Evolutionary conservation across 2,329 filamentous ascomycete species (phyloP), one percentile per base, ranked within the genome.

Genomic region (Fusarium sublunatum): DNA sequence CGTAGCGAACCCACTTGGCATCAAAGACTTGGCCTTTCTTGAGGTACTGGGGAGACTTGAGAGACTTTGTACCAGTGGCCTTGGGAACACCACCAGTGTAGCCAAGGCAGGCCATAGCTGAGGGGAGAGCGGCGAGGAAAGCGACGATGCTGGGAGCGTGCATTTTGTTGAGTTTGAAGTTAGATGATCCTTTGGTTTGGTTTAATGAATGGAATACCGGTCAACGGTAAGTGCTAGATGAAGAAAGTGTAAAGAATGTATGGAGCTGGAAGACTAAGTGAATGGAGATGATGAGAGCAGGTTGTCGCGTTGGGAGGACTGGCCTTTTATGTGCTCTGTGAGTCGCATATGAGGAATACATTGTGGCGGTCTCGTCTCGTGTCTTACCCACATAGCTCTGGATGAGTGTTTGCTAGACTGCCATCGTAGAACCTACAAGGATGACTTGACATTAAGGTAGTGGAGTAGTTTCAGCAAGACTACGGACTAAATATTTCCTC

Each of bases 1-100:
- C 78, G 53, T 77, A 80, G 52, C 72, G 72, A 31, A 70, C 72
- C 73, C 72, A 76, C 2, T 67, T 68, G 41, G 71, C 74, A 15
- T 76, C 74, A 29, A 71, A 71, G 6, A 69, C 65, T 36, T 73
- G 58, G 4, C 73, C 70, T 2, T 64, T 55, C 13, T 58, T 56
- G 35, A 75, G 65, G 48, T 73, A 70, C 15, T 72, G 74, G 10
- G 76, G 75, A 0, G 64, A 54, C 24, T 57, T 69, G 12, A 72
- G 71, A 26, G 67, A 51, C 62, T 73, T 74, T 12, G 49, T 64
- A 8, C 61, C 67, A 1, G 74, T 76, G 5, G 67, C 46, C 38
- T 66, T 72, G 13, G 74, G 74, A 5, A 75, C 49, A 6, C 74
- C 74, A 7, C 71, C 73, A 1, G 64, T 69, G 34, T 69, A 72